Evolutionary conservation across 2,329 filamentous ascomycete species (phyloP).

Genomic region (Tolypocladium paradoxum): DNA sequence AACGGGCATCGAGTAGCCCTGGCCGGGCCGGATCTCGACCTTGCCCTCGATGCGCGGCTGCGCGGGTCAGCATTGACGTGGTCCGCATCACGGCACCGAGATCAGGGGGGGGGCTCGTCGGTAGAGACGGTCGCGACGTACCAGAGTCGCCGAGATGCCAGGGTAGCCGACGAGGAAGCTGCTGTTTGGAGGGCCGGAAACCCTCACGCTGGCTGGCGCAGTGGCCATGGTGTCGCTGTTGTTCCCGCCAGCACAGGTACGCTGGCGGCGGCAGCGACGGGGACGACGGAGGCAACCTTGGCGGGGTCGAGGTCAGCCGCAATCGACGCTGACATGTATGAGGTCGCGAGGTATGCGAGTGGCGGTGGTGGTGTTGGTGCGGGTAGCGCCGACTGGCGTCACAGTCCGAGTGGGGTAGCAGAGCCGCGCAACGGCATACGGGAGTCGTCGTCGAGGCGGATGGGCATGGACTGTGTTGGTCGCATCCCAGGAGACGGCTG

Average conservation of each 20-base stretch:
- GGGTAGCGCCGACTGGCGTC: neutral
- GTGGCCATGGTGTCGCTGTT: conserved; percentile 18
- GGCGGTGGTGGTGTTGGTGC: neutral
- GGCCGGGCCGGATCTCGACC: conserved; percentile 84
- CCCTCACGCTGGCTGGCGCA: conserved; percentile 57
- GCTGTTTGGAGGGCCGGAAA: conserved; percentile 94
- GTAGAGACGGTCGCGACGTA: conserved; percentile 38
- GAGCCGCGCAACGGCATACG: neutral
- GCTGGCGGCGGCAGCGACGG: conserved; percentile 3
- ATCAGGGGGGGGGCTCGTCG: conserved; percentile 6
- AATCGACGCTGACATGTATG: neutral
- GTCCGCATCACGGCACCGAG: neutral
- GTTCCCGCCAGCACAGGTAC: conserved; percentile 5
- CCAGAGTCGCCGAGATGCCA: conserved; percentile 92
- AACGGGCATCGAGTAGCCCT: conserved; percentile 80
- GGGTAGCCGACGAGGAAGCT: conserved; percentile 95
- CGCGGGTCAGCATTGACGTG: neutral
- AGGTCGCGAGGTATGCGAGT: neutral
- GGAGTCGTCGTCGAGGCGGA: neutral
- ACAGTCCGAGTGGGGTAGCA: neutral
- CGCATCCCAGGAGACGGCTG: neutral
- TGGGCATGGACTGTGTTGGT: neutral
- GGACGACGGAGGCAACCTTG: neutral
- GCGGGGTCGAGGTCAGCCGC: neutral
- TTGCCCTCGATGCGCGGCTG: conserved; percentile 96